Base-by-base conservation (phyloP, 1,284 basidiomycete genomes). In the Austropuccinia psidii region DNA sequence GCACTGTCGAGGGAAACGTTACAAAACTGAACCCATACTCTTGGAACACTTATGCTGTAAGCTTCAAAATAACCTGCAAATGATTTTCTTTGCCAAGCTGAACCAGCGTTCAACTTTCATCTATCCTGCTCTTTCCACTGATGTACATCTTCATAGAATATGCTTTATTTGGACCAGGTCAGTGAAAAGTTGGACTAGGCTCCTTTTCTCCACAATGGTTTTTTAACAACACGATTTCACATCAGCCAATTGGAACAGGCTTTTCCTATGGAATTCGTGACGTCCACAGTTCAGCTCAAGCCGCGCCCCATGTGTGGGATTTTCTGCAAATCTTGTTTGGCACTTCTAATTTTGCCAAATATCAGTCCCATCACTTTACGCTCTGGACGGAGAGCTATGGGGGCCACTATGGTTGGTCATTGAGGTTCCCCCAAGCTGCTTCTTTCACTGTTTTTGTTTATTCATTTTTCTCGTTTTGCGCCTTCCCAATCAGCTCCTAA, bases 101-200 rank as follows among this genome's bases (percentile, higher is more conserved):
- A 54, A 4, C 31, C 1, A 35, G 45, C 47, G 17, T 33, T 29
- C 49, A 27, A 54, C 8, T 21, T 21, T 41, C 41, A 15, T 41
- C 47, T 43, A 9, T 66, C 24, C 24, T 39, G 15, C 19, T 54
- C 31, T 43, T 39, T 17, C 4, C 11, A 68, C 31, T 54, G n/a
- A 6, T 52, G n/a, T 9, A 45, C 41, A n/a, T n/a, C 45, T 21
- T 66, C 17, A 13, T 27, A 73, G 72, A 87, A 89, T 78, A 84
- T 86, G 87, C 86, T 90, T 57, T 89, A 89, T 77, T 86, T 90
- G 64, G 88, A 89, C 79, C 88, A 89, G 58, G 72, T 73, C 24
- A 73, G 61, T 17, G 9, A 39, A 21, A 8, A 5, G 19, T 55
- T 21, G 19, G 15, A n/a, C 5, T 27, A 1, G 19, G 9, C 15